Conservation (phyloP, 208 protist genomes). For the Willaertia magna region DNA sequence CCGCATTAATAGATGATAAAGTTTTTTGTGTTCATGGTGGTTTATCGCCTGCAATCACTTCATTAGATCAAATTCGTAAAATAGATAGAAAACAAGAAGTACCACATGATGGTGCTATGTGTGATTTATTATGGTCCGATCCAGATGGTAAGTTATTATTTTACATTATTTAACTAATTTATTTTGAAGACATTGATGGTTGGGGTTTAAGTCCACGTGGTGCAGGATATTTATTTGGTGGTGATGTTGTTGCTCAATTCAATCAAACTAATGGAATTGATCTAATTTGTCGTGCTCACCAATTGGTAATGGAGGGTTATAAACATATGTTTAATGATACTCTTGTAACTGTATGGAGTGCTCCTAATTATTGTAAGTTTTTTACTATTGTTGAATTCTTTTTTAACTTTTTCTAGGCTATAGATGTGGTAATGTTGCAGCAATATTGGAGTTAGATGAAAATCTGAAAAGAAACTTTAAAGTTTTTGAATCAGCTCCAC, state of each 20-base stretch:
- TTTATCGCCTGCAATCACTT: conserved; percentile 91
- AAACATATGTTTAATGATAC: conserved; percentile 79
- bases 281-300: conserved; percentile 82
- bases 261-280: conserved; percentile 78
- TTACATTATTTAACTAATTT: not conserved
- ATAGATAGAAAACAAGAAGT: conserved; percentile 92
- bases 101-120: conserved; percentile 96
- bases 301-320: conserved; percentile 90
- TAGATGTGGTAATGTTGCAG: conserved; percentile 91
- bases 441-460: conserved; percentile 94
- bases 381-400: too few relatives aligned
- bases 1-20: conserved; percentile 91
- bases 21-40: conserved; percentile 98
- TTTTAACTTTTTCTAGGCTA: too few relatives aligned
- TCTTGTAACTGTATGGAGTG: conserved; percentile 86
- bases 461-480: conserved; percentile 93
- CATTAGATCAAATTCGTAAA: conserved; percentile 84
- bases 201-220: conserved; percentile 93
- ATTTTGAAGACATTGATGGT: conserved; percentile 59
- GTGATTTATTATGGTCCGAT: conserved; percentile 94
- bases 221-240: conserved; percentile 98
- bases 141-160: conserved; percentile 61
- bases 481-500: conserved; percentile 95
- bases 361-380: conserved; percentile 89
- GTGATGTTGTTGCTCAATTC: conserved; percentile 84